These are phyloP conservation scores for Aspergillus pseudonomiae DNA, from an alignment of 2,329 filamentous ascomycete species.

Conservation along the genomic window DNA sequence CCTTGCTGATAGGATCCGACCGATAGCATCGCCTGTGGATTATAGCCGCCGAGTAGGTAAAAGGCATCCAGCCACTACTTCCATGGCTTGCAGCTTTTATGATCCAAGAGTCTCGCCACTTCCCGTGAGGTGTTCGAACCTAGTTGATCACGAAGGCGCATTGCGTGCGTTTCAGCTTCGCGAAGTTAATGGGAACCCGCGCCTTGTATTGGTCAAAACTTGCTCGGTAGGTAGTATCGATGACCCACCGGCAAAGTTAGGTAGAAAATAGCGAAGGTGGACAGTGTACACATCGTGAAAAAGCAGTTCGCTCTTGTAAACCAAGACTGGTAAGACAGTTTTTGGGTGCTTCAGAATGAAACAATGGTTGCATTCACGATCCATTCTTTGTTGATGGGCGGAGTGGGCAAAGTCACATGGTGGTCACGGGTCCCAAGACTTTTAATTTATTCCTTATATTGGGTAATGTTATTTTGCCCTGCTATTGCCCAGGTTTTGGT, in stretches of 20 bases:
- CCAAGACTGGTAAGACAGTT: background rate
- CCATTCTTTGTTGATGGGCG: background rate
- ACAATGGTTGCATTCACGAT: constrained; percentile 6
- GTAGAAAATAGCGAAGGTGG: background rate
- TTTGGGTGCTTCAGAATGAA: constrained; percentile 8
- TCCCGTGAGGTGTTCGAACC: background rate
- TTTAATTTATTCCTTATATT: background rate
- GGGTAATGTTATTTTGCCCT: background rate
- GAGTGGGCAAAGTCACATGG: constrained; percentile 9
- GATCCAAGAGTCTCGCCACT: constrained; percentile 6
- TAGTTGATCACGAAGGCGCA: constrained; percentile 5
- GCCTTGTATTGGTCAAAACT: constrained; percentile 13
- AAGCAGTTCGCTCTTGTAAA: background rate
- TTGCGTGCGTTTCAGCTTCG: constrained; percentile 16
- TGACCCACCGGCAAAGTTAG: constrained; percentile 7
- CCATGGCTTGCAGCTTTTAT: background rate
- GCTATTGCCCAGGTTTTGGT: background rate
- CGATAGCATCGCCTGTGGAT: background rate
- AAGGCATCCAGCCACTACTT: background rate
- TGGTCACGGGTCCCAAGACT: constrained; percentile 12
- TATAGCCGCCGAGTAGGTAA: background rate
- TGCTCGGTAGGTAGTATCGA: background rate
- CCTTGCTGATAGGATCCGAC: background rate
- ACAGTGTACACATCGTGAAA: background rate
- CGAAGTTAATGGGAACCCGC: constrained; percentile 10